Base-by-base conservation (phyloP, 164 flowering plant genomes). In the Taxillus chinensis region DNA sequence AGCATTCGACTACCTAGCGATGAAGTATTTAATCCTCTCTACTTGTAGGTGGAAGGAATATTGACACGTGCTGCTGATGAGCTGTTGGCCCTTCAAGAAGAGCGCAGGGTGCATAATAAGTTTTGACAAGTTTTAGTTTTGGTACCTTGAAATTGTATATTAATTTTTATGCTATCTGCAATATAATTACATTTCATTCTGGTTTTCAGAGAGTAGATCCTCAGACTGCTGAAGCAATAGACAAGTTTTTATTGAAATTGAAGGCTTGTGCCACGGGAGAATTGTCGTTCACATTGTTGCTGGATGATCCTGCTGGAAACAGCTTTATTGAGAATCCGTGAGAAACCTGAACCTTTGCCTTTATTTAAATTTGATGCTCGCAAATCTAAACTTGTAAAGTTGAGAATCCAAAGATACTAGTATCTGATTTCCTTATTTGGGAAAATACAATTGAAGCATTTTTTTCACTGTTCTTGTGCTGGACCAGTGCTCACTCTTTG, bases 271-370 rank as follows among this genome's bases (percentile, higher is more conserved):
- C 92, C 41, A 62, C 70, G n/a, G 99, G 83, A 67, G 77, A 76
- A 40, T 77, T 67, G 56, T 53, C 83, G 9, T 93, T 90, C 77
- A 84, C 90, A 64, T 83, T 93, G 67, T 70, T 86, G 63, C 80
- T 93, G 67, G 99, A 90, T 74, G 99, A 93, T 80, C 99, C 97
- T 64, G 81, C 97, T 46, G 99, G 99, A 59, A 93, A 93, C 77
- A 90, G 99, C 83, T 93, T 83, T 77, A 82, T 90, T 74, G 97
- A 93, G 71, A 93, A 93, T 60, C 97, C 81, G 96, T 92, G 84
- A 79, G 83, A n/a, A 3, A 37, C 41, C 8, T 7, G 27, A 27
- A 0, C 27, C 27, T 27, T 27, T 27, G 27, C 27, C 27, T 27
- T 27, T 27, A 27, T 27, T 27, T 27, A 27, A 27, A 0, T 27